Percentiles rank a stretch among this genome's conserved stretches.
Evolutionary conservation across 139 green algal species (phyloP).

Genomic region (Picochlorum sp.): DNA sequence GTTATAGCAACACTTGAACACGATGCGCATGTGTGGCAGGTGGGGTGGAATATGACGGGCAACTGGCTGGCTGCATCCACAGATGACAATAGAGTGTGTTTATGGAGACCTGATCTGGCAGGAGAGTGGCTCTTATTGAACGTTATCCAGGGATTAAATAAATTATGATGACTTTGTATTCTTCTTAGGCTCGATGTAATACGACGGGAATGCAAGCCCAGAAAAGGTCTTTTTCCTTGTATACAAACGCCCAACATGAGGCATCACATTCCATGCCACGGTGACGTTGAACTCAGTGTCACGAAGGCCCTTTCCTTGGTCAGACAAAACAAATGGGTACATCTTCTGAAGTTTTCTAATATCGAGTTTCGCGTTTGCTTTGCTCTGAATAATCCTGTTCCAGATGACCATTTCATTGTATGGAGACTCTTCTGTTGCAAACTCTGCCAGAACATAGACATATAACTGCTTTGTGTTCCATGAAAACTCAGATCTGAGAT

Average conservation of each 20-base stretch:
- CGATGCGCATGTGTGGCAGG: constrained; percentile 11
- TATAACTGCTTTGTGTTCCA: constrained; percentile 90
- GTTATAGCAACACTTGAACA: constrained; percentile 21
- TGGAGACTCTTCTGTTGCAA: constrained; percentile 32
- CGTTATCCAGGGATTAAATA: constrained; percentile 5
- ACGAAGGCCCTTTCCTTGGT: constrained; percentile 49
- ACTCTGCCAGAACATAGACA: constrained; percentile 49
- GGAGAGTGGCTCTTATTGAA: constrained; percentile 33
- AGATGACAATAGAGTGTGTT: constrained; percentile 18
- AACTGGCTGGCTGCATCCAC: constrained; percentile 37
- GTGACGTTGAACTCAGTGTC: constrained; percentile 58
- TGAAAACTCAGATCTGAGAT: constrained; percentile 63
- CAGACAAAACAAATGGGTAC: constrained; percentile 64
- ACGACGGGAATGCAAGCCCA: constrained; percentile 8
- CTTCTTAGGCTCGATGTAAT: constrained; percentile 14
- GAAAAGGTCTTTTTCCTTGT: constrained; percentile 7
- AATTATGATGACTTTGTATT: neutral
- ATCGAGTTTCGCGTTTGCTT: constrained; percentile 40
- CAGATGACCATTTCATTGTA: constrained; percentile 74
- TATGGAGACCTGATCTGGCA: constrained; percentile 29
- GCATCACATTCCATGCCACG: constrained; percentile 76
- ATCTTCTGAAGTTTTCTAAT: constrained; percentile 44
- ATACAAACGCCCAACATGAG: constrained; percentile 46
- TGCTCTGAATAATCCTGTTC: constrained; percentile 55
- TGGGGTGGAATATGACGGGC: constrained; percentile 33